Evolutionary conservation across 192 early-diverging fungal genomes (phyloP).

Genomic region (Umbelopsis vinacea): DNA sequence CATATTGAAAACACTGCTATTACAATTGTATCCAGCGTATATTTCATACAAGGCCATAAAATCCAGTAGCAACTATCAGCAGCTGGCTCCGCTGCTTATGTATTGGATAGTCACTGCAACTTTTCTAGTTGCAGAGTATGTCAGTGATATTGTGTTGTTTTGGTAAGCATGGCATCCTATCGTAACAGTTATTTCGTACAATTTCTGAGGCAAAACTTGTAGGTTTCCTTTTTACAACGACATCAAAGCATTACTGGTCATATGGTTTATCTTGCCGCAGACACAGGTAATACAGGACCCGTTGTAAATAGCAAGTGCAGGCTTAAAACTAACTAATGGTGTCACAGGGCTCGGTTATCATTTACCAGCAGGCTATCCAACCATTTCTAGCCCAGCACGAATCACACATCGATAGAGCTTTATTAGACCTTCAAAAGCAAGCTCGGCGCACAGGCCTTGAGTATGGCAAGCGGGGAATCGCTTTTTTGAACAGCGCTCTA

Average conservation of each 20-base stretch:
- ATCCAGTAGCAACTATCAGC: constrained; percentile 23
- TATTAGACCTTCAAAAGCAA: constrained; percentile 31
- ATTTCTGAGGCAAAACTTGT: not conserved
- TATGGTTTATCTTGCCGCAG: constrained; percentile 42
- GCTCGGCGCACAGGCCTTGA: constrained; percentile 12
- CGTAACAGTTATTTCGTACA: too few species aligned
- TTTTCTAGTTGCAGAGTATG: constrained; percentile 36
- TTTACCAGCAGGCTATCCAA: constrained; percentile 26
- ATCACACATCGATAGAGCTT: constrained; percentile 27
- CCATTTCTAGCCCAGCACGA: constrained; percentile 36
- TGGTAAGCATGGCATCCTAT: constrained; percentile 24
- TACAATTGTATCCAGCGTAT: constrained; percentile 44
- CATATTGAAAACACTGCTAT: constrained; percentile 30
- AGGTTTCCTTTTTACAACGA: constrained; percentile 43
- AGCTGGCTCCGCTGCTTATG: constrained; percentile 35
- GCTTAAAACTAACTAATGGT: not conserved
- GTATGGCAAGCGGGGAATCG: constrained; percentile 32
- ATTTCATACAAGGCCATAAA: constrained; percentile 43
- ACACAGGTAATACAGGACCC: constrained; percentile 23
- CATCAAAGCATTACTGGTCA: constrained; percentile 28
- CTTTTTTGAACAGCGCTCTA: constrained; percentile 26
- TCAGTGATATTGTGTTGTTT: constrained; percentile 41
- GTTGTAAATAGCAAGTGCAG: not conserved
- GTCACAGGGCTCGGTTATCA: constrained; percentile 28
- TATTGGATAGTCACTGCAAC: constrained; percentile 39